Percentiles rank a stretch among this genome's conserved stretches.
phyloP scores from a whole-genome alignment of 768 basidiomycete genomes.

The Asterophora lycoperdoides region DNA sequence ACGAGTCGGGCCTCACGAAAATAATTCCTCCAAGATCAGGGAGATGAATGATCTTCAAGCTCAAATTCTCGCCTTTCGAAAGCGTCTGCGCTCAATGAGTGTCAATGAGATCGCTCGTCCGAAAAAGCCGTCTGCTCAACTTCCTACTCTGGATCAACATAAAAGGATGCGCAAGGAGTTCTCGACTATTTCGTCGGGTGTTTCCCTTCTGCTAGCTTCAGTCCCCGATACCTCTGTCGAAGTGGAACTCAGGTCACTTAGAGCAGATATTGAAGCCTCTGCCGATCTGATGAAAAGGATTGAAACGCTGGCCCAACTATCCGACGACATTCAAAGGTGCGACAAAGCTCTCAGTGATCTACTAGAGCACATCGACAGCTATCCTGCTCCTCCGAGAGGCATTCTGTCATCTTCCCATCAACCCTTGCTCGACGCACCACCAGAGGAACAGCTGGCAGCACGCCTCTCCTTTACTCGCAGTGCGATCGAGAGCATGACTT shows the following conservation, averaged over 20 bases:
- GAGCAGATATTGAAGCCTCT: conserved; percentile 52
- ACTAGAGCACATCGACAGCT: conserved; percentile 82
- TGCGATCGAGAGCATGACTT: conserved; percentile 43
- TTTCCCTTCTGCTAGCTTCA: conserved; percentile 41
- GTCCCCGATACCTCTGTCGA: conserved; percentile 39
- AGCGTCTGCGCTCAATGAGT: conserved; percentile 55
- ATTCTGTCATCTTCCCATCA: conserved; percentile 48
- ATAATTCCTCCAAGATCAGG: conserved; percentile 28
- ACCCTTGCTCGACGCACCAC: conserved; percentile 37
- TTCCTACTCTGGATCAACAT: conserved; percentile 51
- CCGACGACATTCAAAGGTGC: conserved; percentile 46
- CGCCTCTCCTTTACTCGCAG: conserved; percentile 62
- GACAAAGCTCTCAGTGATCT: conserved; percentile 81
- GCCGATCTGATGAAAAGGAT: conserved; percentile 46
- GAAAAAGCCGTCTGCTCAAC: conserved; percentile 32
- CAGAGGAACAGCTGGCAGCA: conserved; percentile 63
- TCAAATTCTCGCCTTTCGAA: conserved; percentile 51
- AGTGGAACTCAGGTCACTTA: conserved; percentile 59
- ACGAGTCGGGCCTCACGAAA: conserved; percentile 30
- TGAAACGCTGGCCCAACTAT: conserved; percentile 51
- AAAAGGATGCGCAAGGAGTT: conserved; percentile 47
- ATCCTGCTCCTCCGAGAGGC: conserved; percentile 55
- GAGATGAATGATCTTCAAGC: conserved; percentile 43
- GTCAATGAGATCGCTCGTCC: conserved; percentile 54
- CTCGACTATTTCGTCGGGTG: conserved; percentile 39